Evolutionary conservation across 2,329 filamentous ascomycete genomes (phyloP).

Genomic region (Colletotrichum lentis): DNA sequence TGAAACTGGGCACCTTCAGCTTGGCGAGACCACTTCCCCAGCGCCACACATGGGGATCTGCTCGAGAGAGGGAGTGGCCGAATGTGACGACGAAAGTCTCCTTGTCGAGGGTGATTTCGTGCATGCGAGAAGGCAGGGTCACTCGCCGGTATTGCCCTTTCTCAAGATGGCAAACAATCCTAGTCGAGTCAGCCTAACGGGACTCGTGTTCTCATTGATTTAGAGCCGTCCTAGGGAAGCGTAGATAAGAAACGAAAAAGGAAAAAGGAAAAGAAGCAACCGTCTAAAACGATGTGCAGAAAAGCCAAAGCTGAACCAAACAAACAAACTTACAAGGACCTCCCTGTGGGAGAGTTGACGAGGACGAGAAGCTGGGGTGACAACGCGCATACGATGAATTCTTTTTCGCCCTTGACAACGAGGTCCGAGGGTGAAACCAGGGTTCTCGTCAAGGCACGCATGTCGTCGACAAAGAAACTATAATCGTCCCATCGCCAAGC

Average conservation of each 20-base stretch:
- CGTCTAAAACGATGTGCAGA: too few relatives aligned
- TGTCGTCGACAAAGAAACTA: conserved; percentile 28
- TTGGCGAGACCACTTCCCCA: conserved; percentile 16
- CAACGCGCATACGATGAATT: conserved; percentile 4
- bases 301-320: not conserved
- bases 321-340: conserved; percentile 7
- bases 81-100: conserved; percentile 5
- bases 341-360: not conserved
- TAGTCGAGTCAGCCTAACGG: not conserved
- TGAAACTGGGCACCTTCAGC: not conserved
- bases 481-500: conserved; percentile 19
- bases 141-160: conserved; percentile 3
- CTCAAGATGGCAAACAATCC: conserved; percentile 21
- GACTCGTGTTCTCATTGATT: too few relatives aligned
- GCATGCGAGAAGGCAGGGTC: not conserved
- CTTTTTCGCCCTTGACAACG: conserved; percentile 7
- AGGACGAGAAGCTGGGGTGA: conserved; percentile 1
- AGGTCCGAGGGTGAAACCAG: not conserved
- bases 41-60: conserved; percentile 8
- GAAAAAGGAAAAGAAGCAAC: too few relatives aligned
- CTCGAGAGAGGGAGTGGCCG: too few relatives aligned
- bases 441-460: conserved; percentile 14
- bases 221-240: not conserved
- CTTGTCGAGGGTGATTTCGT: not conserved
- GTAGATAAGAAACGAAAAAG: not conserved